Base-by-base conservation (phyloP, 352 stramenopile genomes). In the Hyaloperonospora brassicae region DNA sequence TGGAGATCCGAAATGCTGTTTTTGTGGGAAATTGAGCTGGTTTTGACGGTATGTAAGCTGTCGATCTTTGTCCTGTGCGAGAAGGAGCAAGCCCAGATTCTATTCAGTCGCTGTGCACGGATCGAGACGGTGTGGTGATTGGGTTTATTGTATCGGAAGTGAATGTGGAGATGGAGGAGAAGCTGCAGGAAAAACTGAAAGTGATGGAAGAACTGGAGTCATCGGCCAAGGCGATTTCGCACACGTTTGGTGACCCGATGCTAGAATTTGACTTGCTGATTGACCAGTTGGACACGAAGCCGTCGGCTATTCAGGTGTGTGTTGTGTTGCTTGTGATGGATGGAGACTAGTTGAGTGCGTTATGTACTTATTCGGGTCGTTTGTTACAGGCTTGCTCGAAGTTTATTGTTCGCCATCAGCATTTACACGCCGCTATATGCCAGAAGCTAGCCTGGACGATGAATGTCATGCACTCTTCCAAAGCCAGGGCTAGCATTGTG, bases 141-240 rank as follows among this genome's bases (percentile, higher is more conserved):
- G 83, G 83, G 5, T 90, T 93, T 66, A 88, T 93, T 49, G 82
- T 87, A 14, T 83, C 76, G n/a, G 83, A 93, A 56, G 80, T 91
- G 50, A 93, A 93, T 52, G 69, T 85, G 14, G 83, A 89, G 64
- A 76, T 89, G 49, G 76, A 90, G 49, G 80, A 89, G 48, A 88
- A 88, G 56, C 61, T 89, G 24, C 60, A 87, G 11, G 70, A 86
- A 62, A 68, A 76, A 0, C 73, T 91, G 51, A 85, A 87, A 50
- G 74, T 72, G n/a, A 89, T 91, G 75, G 69, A 90, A 52, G 79
- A 93, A 60, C 61, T 90, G 27, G 78, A 76, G 31, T 76, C 73
- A 0, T 87, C 76, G 1, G 83, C 78, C 9, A 87, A 90, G 49
- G 76, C 77, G 47, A 81, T 93, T 56, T 87, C 79, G 41, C 65